Percentiles rank a stretch among this genome's conserved stretches.
Conservation (phyloP, 2,329 filamentous ascomycete genomes). For the Proliferodiscus dingleyae region DNA sequence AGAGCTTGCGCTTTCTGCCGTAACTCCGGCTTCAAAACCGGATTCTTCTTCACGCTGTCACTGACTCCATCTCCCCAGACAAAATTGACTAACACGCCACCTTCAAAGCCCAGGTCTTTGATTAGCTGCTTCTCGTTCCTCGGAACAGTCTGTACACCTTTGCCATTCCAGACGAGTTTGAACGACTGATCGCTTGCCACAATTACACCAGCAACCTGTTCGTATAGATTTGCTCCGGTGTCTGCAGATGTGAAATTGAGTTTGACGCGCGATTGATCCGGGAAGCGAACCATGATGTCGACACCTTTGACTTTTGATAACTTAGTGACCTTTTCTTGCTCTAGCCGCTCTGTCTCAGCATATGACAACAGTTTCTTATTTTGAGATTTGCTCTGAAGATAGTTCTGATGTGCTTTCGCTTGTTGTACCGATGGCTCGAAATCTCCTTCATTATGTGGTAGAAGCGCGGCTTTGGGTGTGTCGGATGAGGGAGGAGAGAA, state of each 20-base stretch:
- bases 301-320: conserved; percentile 64
- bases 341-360: conserved; percentile 69
- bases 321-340: conserved; percentile 59
- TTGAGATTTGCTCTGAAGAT: conserved; percentile 55
- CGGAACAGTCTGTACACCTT: conserved; percentile 34
- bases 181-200: conserved; percentile 62
- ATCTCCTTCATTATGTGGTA: conserved; percentile 64
- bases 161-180: conserved; percentile 44
- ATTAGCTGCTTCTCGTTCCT: conserved; percentile 57
- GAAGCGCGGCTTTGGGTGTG: conserved; percentile 70
- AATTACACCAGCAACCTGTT: conserved; percentile 69
- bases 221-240: conserved; percentile 68
- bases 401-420: conserved; percentile 68
- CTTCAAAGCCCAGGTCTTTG: conserved; percentile 63
- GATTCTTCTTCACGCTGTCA: conserved; percentile 45
- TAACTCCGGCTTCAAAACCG: conserved; percentile 38
- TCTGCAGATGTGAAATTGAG: conserved; percentile 64
- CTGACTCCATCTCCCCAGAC: conserved; percentile 64
- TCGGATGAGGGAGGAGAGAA: conserved; percentile 72
- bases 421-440: conserved; percentile 72
- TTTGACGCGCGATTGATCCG: conserved; percentile 75
- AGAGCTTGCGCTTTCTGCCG: conserved; percentile 61
- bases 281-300: conserved; percentile 77
- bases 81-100: conserved; percentile 70
- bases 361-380: conserved; percentile 81